Evolutionary conservation across 306 rosid genomes (phyloP), one percentile per base, ranked within the genome.

Genomic region (Trifolium pratense): DNA sequence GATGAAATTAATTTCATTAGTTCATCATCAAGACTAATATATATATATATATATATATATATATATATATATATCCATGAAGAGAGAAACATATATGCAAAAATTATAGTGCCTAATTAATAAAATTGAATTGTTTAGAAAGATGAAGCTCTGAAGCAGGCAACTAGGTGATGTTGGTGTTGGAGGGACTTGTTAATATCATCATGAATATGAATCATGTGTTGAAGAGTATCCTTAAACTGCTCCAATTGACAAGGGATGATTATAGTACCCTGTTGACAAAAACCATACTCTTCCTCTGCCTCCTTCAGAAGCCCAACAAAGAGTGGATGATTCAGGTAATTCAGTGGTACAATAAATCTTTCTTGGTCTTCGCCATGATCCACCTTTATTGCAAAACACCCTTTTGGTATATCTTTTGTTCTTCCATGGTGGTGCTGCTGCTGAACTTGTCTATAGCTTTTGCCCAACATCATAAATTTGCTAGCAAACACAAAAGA

Each of bases 311-410:
- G 66, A 3, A 92, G 67, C 68, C 78, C 71, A 75, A 78, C 53
- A 87, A 90, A 92, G 16, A 91, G 82, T 15, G 96, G 97, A 78
- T 92, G 97, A 9, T 87, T 92, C 66, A 88, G 82, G 78, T 90
- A 92, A 7, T 69, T 78, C 81, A 92, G 88, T 6, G 96, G 97
- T 76, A 92, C 92, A 61, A 81, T 87, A 60, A 92, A 80, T 48
- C 90, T 85, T 80, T 92, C 86, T 57, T 81, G 88, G 7, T 85
- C 85, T 60, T 82, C 84, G 0, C 87, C 95, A 58, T 76, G 53
- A 16, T 96, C 97, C 0, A 92, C 94, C 77, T 77, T 90, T 39
- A 92, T 79, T n/a, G 90, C 93, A 87, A 90, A 42, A 20, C 85
- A 90, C 80, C 97, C 97, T 66, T 85, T 92, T 32, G 91, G 95